Conservation (phyloP, 257 asterid genomes). For the Verbena officinalis region DNA sequence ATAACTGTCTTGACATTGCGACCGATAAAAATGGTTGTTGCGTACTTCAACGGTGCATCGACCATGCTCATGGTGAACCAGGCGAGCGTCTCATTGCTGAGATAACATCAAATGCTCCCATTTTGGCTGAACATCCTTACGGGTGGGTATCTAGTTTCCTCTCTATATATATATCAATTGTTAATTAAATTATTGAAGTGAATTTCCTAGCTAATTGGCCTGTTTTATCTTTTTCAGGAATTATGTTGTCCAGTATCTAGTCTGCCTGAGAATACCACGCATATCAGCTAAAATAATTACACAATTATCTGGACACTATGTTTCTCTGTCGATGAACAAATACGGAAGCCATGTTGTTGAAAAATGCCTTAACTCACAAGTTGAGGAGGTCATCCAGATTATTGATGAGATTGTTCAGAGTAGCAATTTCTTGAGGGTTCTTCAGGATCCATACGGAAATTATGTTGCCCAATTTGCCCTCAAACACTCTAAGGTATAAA, state of each 20-base stretch:
- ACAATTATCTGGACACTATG: constrained; percentile 43
- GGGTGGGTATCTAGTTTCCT: constrained; percentile 37
- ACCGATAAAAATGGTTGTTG: constrained; percentile 68
- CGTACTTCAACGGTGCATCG: constrained; percentile 56
- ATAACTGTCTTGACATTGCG: constrained; percentile 59
- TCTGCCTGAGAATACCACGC: constrained; percentile 27
- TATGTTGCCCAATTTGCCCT: constrained; percentile 71
- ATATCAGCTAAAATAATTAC: constrained; percentile 34
- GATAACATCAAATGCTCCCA: constrained; percentile 41
- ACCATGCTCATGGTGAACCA: constrained; percentile 37
- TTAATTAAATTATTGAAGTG: neutral
- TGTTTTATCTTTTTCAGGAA: constrained; percentile 41
- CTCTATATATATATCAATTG: neutral
- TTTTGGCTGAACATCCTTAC: constrained; percentile 49
- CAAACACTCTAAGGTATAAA: constrained; percentile 42
- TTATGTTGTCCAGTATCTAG: constrained; percentile 61
- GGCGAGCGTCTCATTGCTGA: constrained; percentile 45
- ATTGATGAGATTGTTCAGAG: constrained; percentile 47
- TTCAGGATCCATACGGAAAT: constrained; percentile 71
- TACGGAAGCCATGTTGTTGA: constrained; percentile 77
- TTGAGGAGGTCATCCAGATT: constrained; percentile 24
- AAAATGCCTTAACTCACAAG: constrained; percentile 42
- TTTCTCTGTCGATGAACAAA: constrained; percentile 52
- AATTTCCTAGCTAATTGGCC: too few species aligned
- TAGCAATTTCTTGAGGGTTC: constrained; percentile 46